phyloP scores from a whole-genome alignment of 2,329 filamentous ascomycete species.

The Exophiala bonariae region DNA sequence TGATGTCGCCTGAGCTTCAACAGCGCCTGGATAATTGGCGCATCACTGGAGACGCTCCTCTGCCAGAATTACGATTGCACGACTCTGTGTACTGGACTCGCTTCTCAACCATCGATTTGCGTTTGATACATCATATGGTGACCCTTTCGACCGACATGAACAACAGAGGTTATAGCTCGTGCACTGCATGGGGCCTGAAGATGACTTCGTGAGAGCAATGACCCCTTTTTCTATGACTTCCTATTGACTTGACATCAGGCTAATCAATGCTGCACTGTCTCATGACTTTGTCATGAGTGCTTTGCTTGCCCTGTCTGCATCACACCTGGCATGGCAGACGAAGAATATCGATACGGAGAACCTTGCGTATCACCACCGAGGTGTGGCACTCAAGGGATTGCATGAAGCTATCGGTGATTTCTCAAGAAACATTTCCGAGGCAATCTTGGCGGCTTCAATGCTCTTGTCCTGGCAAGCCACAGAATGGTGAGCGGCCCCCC shows the following conservation, averaged over 20 bases:
- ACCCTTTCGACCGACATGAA: constrained; percentile 82
- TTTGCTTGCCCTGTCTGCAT: constrained; percentile 88
- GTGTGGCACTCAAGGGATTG: constrained; percentile 79
- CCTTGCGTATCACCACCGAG: constrained; percentile 85
- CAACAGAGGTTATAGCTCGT: constrained; percentile 72
- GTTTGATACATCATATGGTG: constrained; percentile 87
- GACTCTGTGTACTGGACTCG: constrained; percentile 71
- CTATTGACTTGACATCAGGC: constrained; percentile 52
- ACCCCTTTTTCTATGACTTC: constrained; percentile 20
- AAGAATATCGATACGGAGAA: constrained; percentile 82
- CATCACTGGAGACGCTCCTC: constrained; percentile 79
- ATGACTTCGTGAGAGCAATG: constrained; percentile 77
- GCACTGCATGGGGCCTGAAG: constrained; percentile 89
- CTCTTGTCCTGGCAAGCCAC: constrained; percentile 94
- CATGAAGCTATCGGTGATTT: constrained; percentile 85
- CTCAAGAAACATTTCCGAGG: constrained; percentile 83
- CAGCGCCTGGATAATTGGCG: constrained; percentile 80
- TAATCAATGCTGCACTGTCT: constrained; percentile 77
- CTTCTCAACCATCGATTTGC: constrained; percentile 75
- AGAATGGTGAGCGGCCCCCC: constrained; percentile 70
- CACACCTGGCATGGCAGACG: constrained; percentile 86
- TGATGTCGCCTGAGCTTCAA: constrained; percentile 86
- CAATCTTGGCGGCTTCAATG: constrained; percentile 85
- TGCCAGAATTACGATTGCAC: constrained; percentile 75
- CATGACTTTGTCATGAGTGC: constrained; percentile 93